Base-by-base conservation (phyloP, 371 early-diverging fungal species). In the Zychaea mexicana region DNA sequence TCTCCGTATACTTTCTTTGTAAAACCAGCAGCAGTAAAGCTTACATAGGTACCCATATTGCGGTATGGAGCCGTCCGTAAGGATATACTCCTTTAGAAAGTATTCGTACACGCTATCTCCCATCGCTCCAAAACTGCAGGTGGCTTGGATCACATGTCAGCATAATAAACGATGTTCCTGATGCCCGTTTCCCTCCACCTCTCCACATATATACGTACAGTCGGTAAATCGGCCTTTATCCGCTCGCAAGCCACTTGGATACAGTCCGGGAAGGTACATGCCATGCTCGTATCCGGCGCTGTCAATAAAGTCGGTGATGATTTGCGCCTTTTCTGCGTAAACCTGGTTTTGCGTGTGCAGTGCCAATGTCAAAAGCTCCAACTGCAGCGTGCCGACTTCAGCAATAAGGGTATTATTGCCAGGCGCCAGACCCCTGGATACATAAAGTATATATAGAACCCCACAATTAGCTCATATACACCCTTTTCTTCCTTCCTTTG, bases 301-400 rank as follows among this genome's bases (percentile, higher is more conserved):
- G n/a, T 79, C 73, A 19, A 88, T 38, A 8, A 72, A 64, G 53
- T 88, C 75, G 12, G 78, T 82, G 38, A 88, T 73, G 1, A 56
- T 62, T 59, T 82, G 81, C 12, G 80, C 85, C 81, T 81, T 85
- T 67, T 84, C 58, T 12, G 81, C 79, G 65, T 86, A 92, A 4
- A 76, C 65, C 10, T 80, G 73, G 55, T 93, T 79, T 1, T 87
- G 84, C 0, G 94, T 91, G 39, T 94, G 79, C 31, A 87, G 71
- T 3, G 90, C 85, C 27, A 97, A 79, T 39, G 88, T 79, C 47
- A 91, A 88, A 69, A 94, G 94, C 75, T 98, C 98, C 32, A 98
- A 70, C 54, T 95, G 85, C 22, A 97, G 71, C 0, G 96, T 90
- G 4, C 95, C 96, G 15, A 93, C 88, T 60, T 96, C 96, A 2